These are phyloP conservation scores for Puccinia coronata DNA, from an alignment of 1,284 basidiomycete species.

Conservation along the genomic window DNA sequence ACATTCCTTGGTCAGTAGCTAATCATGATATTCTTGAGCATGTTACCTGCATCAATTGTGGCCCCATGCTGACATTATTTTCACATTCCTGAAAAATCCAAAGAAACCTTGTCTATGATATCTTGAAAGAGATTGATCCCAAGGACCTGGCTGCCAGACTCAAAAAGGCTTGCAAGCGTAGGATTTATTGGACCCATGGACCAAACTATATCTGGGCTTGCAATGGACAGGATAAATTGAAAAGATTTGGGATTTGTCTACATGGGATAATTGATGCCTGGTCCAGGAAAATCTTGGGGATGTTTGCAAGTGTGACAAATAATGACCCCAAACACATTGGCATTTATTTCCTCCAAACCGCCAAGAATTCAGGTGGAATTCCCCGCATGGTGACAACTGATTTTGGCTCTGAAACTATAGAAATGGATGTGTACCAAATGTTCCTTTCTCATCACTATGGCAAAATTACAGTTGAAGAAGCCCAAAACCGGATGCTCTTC, in stretches of 20 bases:
- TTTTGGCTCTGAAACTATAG: slow-evolving; percentile 4
- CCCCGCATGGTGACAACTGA: neutral
- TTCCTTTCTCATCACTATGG: neutral
- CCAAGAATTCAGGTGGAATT: neutral
- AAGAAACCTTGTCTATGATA: neutral
- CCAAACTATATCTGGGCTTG: slow-evolving; percentile 17
- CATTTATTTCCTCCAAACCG: neutral
- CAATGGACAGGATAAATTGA: slow-evolving; percentile 22
- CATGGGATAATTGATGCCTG: slow-evolving; percentile 20
- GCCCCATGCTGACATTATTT: neutral
- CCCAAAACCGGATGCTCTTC: neutral
- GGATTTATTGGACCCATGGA: neutral
- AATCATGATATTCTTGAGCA: neutral
- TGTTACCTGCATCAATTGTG: neutral
- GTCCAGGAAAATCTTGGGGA: slow-evolving; percentile 6
- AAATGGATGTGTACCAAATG: slow-evolving; percentile 23
- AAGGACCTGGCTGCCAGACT: neutral
- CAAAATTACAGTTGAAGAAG: neutral
- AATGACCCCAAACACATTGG: slow-evolving; percentile 25
- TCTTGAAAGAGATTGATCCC: slow-evolving; percentile 16
- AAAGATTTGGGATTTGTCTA: neutral
- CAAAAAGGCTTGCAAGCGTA: neutral
- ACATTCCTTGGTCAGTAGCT: neutral
- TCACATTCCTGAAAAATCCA: neutral
- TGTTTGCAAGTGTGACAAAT: slow-evolving; percentile 5